Conservation (phyloP, 2,329 filamentous ascomycete genomes). For the Pseudopyricularia cyperi region DNA sequence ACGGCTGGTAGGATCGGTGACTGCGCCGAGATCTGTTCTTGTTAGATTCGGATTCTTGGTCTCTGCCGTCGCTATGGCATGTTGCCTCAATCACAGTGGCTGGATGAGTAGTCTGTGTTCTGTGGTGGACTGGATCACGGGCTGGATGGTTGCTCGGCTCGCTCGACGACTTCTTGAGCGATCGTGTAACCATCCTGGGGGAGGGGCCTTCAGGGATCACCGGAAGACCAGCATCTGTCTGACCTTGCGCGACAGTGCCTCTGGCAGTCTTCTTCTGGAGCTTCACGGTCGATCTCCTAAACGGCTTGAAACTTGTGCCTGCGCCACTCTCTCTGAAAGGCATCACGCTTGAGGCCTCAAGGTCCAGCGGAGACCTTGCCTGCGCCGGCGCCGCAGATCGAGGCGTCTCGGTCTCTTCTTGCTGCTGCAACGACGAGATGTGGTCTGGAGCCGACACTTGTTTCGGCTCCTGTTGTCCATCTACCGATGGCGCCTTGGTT, state of each 20-base stretch:
- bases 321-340: not conserved
- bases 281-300: constrained; percentile 29
- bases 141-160: constrained; percentile 3
- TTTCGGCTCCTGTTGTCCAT: constrained; percentile 14
- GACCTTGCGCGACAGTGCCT: constrained; percentile 15
- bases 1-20: constrained; percentile 38
- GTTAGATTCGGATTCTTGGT: constrained; percentile 24
- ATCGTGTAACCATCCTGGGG: constrained; percentile 22
- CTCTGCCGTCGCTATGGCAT: constrained; percentile 10
- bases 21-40: constrained; percentile 29
- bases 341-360: not conserved
- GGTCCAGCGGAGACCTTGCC: constrained; percentile 7
- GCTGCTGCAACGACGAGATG: constrained; percentile 20
- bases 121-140: not conserved
- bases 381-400: not conserved
- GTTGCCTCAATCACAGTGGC: not conserved
- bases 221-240: constrained; percentile 29
- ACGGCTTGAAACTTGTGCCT: not conserved
- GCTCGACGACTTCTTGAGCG: constrained; percentile 18
- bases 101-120: not conserved
- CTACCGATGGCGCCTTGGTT: constrained; percentile 9
- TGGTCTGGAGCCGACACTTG: constrained; percentile 20
- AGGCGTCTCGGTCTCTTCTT: constrained; percentile 18
- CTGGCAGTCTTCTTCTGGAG: constrained; percentile 28
- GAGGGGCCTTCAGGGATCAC: constrained; percentile 38